These are phyloP conservation scores for Anthostomella pinea DNA, from an alignment of 2,329 filamentous ascomycete species.

Conservation along the genomic window DNA sequence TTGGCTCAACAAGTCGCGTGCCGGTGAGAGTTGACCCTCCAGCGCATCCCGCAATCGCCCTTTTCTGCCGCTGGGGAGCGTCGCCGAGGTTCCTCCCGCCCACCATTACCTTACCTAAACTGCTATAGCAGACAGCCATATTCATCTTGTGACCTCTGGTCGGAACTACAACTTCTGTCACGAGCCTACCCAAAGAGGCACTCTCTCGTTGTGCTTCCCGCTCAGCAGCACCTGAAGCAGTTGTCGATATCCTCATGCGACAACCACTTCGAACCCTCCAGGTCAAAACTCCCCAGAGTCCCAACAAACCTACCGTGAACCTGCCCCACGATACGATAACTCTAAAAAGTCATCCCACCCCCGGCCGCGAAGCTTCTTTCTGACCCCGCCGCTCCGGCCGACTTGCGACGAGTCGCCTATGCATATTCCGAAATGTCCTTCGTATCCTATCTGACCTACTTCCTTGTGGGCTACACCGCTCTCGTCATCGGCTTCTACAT, in stretches of 20 bases:
- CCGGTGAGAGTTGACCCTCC: too few relatives aligned
- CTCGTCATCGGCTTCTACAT: conserved; percentile 58
- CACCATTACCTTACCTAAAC: background rate
- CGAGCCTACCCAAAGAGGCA: background rate
- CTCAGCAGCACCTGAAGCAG: too few relatives aligned
- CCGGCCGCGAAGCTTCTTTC: conserved; percentile 1
- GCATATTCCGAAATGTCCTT: conserved; percentile 27
- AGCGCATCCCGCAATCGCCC: too few relatives aligned
- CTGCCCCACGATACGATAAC: conserved; percentile 4
- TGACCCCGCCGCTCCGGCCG: conserved; percentile 1
- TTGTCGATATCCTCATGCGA: background rate
- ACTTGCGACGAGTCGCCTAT: conserved; percentile 14
- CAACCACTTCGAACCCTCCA: background rate
- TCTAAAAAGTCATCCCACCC: background rate
- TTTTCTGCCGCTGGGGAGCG: too few relatives aligned
- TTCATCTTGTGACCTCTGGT: background rate
- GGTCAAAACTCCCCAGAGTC: background rate
- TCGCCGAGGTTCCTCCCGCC: background rate
- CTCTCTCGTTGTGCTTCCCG: too few relatives aligned
- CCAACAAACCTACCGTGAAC: conserved; percentile 2
- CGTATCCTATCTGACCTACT: conserved; percentile 36
- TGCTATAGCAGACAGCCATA: too few relatives aligned
- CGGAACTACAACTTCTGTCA: background rate
- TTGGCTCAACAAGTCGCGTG: too few relatives aligned
- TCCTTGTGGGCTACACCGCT: conserved; percentile 49